phyloP scores from a whole-genome alignment of 2,329 filamentous ascomycete species.

The Ascochyta rabiei region DNA sequence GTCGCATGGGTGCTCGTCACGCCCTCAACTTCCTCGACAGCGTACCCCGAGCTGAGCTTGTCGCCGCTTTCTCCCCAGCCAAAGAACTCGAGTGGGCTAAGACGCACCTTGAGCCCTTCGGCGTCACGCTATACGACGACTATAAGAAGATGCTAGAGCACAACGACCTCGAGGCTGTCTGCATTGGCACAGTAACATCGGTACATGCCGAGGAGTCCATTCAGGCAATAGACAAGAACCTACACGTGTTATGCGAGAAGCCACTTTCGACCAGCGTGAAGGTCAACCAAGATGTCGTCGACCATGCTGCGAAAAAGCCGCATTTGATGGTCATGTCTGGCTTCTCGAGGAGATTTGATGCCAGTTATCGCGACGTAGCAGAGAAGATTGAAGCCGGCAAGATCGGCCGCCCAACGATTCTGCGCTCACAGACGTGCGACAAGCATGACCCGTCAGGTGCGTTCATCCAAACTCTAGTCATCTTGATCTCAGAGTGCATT shows the following conservation, averaged over 20 bases:
- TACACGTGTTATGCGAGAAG: slow-evolving; percentile 50
- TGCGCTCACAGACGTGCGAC: slow-evolving; percentile 54
- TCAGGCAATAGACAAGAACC: slow-evolving; percentile 42
- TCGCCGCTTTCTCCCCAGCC: slow-evolving; percentile 57
- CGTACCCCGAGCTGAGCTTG: slow-evolving; percentile 56
- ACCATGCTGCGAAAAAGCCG: slow-evolving; percentile 44
- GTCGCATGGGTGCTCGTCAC: slow-evolving; percentile 61
- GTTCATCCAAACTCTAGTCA: neutral
- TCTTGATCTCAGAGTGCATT: neutral
- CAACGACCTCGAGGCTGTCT: slow-evolving; percentile 52
- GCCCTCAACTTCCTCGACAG: slow-evolving; percentile 56
- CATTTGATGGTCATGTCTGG: slow-evolving; percentile 53
- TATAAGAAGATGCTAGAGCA: slow-evolving; percentile 57
- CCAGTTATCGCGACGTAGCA: slow-evolving; percentile 49
- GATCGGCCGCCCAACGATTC: slow-evolving; percentile 50
- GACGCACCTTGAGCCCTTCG: slow-evolving; percentile 52
- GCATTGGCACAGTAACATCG: slow-evolving; percentile 44
- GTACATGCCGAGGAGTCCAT: slow-evolving; percentile 46
- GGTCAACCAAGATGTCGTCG: slow-evolving; percentile 40
- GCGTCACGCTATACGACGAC: slow-evolving; percentile 53
- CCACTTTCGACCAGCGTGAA: slow-evolving; percentile 45
- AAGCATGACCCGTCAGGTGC: slow-evolving; percentile 37
- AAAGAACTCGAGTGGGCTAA: slow-evolving; percentile 55
- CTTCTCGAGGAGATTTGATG: slow-evolving; percentile 55
- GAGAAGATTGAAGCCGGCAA: slow-evolving; percentile 44